A percentile compares a stretch with the other conserved stretches of the same genome.
Conservation (phyloP, 192 early-diverging fungal species). For the Coemansia sp. region DNA sequence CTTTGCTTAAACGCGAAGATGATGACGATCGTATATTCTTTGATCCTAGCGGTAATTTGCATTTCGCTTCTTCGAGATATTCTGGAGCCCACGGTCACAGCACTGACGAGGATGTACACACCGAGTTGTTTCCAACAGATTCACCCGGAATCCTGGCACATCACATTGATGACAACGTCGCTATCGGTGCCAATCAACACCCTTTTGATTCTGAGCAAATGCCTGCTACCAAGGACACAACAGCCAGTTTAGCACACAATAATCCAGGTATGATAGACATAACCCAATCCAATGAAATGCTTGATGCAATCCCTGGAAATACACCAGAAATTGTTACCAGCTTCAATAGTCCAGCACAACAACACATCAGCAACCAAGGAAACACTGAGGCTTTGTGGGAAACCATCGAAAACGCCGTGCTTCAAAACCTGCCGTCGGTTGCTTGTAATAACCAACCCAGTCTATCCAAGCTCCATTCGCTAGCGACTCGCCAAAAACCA, state of each 20-base stretch:
- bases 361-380: background rate
- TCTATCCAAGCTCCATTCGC: background rate
- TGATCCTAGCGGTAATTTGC: conserved; percentile 33
- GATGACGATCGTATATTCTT: conserved; percentile 20
- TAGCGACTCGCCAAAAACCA: background rate
- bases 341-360: background rate
- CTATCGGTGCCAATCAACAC: background rate
- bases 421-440: background rate
- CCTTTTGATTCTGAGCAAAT: background rate
- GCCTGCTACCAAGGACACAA: background rate
- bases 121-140: background rate
- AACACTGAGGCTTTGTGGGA: background rate
- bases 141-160: background rate
- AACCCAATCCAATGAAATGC: background rate
- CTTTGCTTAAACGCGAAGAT: background rate
- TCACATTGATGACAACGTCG: background rate
- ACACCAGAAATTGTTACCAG: background rate
- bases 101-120: conserved; percentile 16
- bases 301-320: background rate
- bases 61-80: conserved; percentile 9
- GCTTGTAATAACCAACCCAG: background rate
- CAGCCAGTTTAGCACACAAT: background rate
- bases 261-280: background rate
- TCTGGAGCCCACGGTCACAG: background rate
- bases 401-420: background rate